phyloP scores from a whole-genome alignment of 768 basidiomycete species.

The Termitomyces sp. region DNA sequence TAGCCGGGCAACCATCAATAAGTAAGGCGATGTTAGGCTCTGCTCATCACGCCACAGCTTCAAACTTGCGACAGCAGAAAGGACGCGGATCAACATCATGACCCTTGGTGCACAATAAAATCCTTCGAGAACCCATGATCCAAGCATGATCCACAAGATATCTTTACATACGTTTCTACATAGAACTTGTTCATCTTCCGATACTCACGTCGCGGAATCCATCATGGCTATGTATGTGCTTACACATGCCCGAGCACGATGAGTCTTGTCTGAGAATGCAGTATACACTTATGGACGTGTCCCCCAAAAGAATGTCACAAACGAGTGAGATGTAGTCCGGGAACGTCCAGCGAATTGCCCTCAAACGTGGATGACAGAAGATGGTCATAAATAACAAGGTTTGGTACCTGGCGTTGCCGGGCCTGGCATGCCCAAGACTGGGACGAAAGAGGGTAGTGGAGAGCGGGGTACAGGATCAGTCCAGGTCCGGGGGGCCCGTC shows the following conservation, averaged over 20 bases:
- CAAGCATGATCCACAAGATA: slow-evolving; percentile 11
- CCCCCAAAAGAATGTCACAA: slow-evolving; percentile 2
- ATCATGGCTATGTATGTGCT: slow-evolving; percentile 10
- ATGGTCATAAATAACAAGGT: neutral
- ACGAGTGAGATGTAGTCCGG: neutral
- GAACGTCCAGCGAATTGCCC: slow-evolving; percentile 1
- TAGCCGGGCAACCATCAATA: neutral
- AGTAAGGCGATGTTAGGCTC: neutral
- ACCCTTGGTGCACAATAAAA: neutral
- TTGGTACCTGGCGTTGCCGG: neutral
- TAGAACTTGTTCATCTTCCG: slow-evolving; percentile 12
- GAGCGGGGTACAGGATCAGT: neutral
- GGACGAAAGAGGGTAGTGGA: neutral
- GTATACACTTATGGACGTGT: neutral
- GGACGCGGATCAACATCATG: slow-evolving; percentile 3
- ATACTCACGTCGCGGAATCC: slow-evolving; percentile 9
- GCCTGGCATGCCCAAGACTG: neutral
- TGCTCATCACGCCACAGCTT: slow-evolving; percentile 13
- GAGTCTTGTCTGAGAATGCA: slow-evolving; percentile 6
- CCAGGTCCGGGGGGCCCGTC: neutral
- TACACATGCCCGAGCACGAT: slow-evolving; percentile 6
- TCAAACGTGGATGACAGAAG: slow-evolving; percentile 6
- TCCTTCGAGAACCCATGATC: slow-evolving; percentile 11
- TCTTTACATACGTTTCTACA: slow-evolving; percentile 16
- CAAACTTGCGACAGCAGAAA: neutral